Evolutionary conservation across 495 filamentous ascomycete genomes (phyloP).

Genomic region (Lophiotrema nucula): DNA sequence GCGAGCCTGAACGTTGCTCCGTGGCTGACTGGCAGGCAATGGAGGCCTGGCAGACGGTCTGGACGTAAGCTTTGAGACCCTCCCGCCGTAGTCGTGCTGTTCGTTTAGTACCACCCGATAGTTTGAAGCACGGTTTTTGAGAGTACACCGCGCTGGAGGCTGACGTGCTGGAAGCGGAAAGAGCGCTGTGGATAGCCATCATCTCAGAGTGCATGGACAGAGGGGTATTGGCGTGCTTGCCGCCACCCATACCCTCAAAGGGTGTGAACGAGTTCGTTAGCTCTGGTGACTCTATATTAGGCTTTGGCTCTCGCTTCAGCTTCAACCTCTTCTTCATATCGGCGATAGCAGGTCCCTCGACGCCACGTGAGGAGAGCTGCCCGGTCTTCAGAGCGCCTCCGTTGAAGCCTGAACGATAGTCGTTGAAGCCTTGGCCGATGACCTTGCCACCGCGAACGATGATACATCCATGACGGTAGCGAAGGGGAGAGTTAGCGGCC

Average conservation of each 20-base stretch:
- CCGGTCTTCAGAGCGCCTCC: constrained; percentile 53
- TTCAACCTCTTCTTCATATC: constrained; percentile 44
- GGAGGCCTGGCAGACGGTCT: constrained; percentile 43
- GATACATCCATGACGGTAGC: constrained; percentile 52
- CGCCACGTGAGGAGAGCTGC: constrained; percentile 34
- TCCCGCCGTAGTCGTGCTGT: constrained; percentile 44
- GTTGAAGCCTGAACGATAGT: constrained; percentile 49
- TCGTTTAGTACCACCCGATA: constrained; percentile 50
- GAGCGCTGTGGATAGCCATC: constrained; percentile 55
- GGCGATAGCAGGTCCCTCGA: constrained; percentile 36
- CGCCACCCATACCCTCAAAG: constrained; percentile 37
- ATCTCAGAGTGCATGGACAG: constrained; percentile 56
- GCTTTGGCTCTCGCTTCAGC: constrained; percentile 37
- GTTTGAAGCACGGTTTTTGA: constrained; percentile 52
- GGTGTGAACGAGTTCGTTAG: constrained; percentile 30
- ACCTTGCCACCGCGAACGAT: constrained; percentile 54
- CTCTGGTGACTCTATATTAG: not conserved
- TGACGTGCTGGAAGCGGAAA: constrained; percentile 46
- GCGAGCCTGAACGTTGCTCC: constrained; percentile 34
- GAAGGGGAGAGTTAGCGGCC: constrained; percentile 50
- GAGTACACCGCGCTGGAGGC: constrained; percentile 43
- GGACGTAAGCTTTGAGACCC: constrained; percentile 47
- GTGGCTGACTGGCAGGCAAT: constrained; percentile 23
- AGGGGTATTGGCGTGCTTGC: constrained; percentile 40
- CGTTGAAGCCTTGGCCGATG: constrained; percentile 52